phyloP scores from a whole-genome alignment of 306 rosid species.

The Cyamopsis tetragonoloba region DNA sequence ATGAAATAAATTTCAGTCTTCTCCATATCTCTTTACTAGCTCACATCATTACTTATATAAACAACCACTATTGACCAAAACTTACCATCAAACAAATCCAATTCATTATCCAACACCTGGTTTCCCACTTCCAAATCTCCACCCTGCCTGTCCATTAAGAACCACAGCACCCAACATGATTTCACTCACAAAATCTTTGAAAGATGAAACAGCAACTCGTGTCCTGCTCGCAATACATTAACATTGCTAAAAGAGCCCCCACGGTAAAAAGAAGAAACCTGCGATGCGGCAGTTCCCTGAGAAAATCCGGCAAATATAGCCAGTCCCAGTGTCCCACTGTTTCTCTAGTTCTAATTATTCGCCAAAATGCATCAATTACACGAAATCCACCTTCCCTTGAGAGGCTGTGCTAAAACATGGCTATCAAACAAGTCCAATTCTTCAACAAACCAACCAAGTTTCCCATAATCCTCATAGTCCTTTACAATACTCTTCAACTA shows the following conservation, averaged over 20 bases:
- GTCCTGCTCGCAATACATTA: not conserved
- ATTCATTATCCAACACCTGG: not conserved
- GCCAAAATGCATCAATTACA: not conserved
- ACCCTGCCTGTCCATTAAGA: not conserved
- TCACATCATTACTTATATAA: not conserved
- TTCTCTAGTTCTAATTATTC: not conserved
- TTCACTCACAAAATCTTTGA: not conserved
- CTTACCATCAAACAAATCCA: not conserved
- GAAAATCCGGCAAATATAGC: not conserved
- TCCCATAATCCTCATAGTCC: not conserved
- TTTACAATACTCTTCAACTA: not conserved
- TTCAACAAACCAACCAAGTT: not conserved
- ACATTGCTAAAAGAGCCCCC: not conserved
- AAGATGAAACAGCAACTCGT: not conserved
- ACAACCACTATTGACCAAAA: not conserved
- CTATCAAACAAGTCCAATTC: slow-evolving; percentile 4
- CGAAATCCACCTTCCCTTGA: not conserved
- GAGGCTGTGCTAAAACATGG: not conserved
- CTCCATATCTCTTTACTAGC: not conserved
- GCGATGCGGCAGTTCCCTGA: not conserved
- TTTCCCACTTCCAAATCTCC: not conserved
- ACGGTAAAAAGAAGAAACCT: not conserved
- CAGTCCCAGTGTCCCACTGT: not conserved
- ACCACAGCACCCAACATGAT: not conserved
- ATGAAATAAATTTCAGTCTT: not conserved